Conservation (phyloP, 139 green algal genomes). For the Micromonas pusilla region DNA sequence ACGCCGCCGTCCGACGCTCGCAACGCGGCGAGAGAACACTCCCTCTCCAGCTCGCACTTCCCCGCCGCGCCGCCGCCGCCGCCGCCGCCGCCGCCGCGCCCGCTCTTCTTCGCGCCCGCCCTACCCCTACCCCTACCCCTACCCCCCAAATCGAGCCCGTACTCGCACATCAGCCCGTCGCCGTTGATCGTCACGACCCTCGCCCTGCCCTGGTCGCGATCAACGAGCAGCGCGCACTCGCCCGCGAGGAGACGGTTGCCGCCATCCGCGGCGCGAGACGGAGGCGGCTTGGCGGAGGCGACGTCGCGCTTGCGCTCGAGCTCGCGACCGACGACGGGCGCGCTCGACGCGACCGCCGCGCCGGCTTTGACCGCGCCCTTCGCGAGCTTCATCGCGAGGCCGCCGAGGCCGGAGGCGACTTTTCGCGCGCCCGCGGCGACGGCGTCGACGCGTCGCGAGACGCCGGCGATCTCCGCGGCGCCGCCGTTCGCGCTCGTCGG, state of each 20-base stretch:
- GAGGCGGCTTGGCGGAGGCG: too few species aligned
- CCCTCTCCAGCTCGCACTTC: too few species aligned
- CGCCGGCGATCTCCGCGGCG: neutral
- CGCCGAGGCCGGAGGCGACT: constrained; percentile 52
- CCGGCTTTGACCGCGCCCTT: neutral
- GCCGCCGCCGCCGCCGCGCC: neutral
- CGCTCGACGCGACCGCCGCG: neutral
- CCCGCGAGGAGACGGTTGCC: too few species aligned
- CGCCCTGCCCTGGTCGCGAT: too few species aligned
- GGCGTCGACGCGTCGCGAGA: neutral
- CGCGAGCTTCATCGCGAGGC: neutral
- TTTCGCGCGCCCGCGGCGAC: neutral
- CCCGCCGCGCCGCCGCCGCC: neutral
- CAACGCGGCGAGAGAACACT: too few species aligned
- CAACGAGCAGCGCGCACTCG: neutral
- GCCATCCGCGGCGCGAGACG: too few species aligned
- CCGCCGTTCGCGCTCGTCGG: neutral
- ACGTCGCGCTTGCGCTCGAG: too few species aligned
- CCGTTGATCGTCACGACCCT: neutral
- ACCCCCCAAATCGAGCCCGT: neutral
- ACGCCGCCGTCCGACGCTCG: too few species aligned
- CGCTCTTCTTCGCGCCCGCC: neutral
- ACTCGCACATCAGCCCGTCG: neutral
- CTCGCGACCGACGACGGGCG: neutral
- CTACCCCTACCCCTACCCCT: too few species aligned